Evolutionary conservation across 768 basidiomycete genomes (phyloP), one percentile per base, ranked within the genome.

Genomic region (Suillus tomentosus): DNA sequence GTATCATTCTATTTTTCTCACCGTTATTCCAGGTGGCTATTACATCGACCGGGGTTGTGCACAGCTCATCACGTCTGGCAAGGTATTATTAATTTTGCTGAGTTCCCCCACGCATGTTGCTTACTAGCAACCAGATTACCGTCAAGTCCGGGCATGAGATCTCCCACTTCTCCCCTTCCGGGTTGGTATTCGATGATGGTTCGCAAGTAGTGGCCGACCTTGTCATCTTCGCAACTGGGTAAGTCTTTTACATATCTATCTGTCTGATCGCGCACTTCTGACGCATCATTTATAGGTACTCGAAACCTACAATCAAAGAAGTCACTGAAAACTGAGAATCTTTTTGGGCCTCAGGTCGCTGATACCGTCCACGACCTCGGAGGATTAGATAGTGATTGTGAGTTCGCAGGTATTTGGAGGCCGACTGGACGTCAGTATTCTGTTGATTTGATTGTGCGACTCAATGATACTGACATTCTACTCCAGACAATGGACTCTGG

Each of bases 371-470:
- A 65, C 27, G 64, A 65, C 27, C 22, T 65, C 39, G 64, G 65
- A 42, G 64, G 64, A 13, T 65, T 34, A 40, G 65, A 66, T 50
- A 27, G 55, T 24, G 58, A 65, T 15, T 65, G 11, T 57, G 65
- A 66, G 24, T 48, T 42, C 19, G 65, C 65, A 14, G 64, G 65
- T 2, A 8, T 61, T 60, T 66, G 65, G 64, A 66, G 65, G 51
- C 64, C 64, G 5, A 60, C 64, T 9, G 65, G 65, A 13, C 59
- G 65, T 50, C 40, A 34, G 64, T 61, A 8, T 15, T 40, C 39
- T 27, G 4, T 39, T 40, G 10, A 40, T 40, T 27, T 40, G 3
- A 27, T 40, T 11, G 17, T 0, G 15, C 15, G 15, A 40, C 10
- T 57, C 3, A 3, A 2, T 2, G 17, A 27, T 27, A 5, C 36